phyloP scores from a whole-genome alignment of 2,329 filamentous ascomycete genomes.

The Aspergillus uvarum region DNA sequence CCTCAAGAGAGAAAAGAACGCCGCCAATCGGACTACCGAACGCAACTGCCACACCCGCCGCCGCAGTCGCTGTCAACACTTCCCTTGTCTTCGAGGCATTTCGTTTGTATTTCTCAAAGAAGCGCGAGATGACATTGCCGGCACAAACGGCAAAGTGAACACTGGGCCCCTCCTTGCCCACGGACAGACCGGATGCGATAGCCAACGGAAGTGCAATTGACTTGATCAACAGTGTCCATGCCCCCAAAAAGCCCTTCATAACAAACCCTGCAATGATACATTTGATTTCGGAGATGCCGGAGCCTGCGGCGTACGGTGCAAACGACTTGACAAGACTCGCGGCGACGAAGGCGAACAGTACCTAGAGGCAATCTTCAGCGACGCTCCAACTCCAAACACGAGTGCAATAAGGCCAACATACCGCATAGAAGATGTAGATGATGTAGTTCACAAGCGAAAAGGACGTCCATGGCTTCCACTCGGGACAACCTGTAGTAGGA shows the following conservation, averaged over 20 bases:
- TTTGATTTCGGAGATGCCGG: constrained; percentile 98
- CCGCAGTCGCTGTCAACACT: constrained; percentile 90
- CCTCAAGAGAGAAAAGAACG: constrained; percentile 89
- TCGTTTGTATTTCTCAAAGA: constrained; percentile 87
- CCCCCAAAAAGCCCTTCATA: constrained; percentile 96
- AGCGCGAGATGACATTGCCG: constrained; percentile 88
- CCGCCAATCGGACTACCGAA: constrained; percentile 97
- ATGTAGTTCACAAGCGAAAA: constrained; percentile 79
- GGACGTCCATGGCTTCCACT: constrained; percentile 87
- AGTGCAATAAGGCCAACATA: constrained; percentile 40
- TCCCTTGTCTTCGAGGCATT: constrained; percentile 94
- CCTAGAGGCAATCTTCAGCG: constrained; percentile 44
- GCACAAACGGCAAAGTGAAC: constrained; percentile 99
- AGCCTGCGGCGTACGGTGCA: constrained; percentile 93
- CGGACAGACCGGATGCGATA: constrained; percentile 89
- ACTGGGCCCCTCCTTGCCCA: constrained; percentile 95
- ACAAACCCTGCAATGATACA: constrained; percentile 98
- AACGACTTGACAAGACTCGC: constrained; percentile 85
- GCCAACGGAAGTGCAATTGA: constrained; percentile 85
- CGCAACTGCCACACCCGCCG: constrained; percentile 91
- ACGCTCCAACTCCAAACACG: not conserved
- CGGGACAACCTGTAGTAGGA: constrained; percentile 63
- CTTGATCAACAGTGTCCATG: constrained; percentile 91
- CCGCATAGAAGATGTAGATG: constrained; percentile 82
- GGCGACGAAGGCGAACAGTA: constrained; percentile 76